Base-by-base conservation (phyloP, 345 rosid species). In the Turnera subulata region DNA sequence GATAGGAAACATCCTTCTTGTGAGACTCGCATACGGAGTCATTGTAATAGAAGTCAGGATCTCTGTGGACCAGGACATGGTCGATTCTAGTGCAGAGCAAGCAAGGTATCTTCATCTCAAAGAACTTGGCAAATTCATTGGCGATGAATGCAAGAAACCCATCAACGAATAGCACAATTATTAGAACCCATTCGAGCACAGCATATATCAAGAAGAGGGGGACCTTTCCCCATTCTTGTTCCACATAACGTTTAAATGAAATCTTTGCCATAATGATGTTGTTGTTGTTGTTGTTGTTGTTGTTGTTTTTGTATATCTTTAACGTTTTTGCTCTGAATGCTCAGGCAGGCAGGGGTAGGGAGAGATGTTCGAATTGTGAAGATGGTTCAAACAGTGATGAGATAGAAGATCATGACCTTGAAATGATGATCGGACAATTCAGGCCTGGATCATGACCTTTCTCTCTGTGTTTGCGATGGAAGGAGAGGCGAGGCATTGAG, bases 51-150 rank as follows among this genome's bases (percentile, higher is more conserved):
- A 80, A 87, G 66, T 66, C 73, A 10, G 81, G 66, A 26, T 69
- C 61, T 58, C 77, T 74, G 1, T 47, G 75, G 24, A 76, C 75
- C 13, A 89, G 67, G 59, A 79, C 68, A 20, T 79, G 96, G 67
- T 93, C 96, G 20, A 89, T 73, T 75, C 96, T 75, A 2, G 94
- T 89, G 68, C 99, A 92, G 25, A 86, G 73, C 71, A 92, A 77
- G 72, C 98, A 92, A 18, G 98, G 98, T 50, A 75, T 67, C 59
- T 63, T 70, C 78, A 92, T 72, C 32, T 86, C 97, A 16, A 89
- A 89, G 76, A 85, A 89, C 66, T 54, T 79, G 40, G 97, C 89
- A 14, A 68, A 85, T 73, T 82, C 88, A 37, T 82, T 83, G 47
- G 89, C 78, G 1, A 70, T 23, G 52, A 87, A 86, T 15, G 91